These are phyloP conservation scores for Leccinum aurantiacum DNA, from an alignment of 768 basidiomycete genomes.

Conservation along the genomic window DNA sequence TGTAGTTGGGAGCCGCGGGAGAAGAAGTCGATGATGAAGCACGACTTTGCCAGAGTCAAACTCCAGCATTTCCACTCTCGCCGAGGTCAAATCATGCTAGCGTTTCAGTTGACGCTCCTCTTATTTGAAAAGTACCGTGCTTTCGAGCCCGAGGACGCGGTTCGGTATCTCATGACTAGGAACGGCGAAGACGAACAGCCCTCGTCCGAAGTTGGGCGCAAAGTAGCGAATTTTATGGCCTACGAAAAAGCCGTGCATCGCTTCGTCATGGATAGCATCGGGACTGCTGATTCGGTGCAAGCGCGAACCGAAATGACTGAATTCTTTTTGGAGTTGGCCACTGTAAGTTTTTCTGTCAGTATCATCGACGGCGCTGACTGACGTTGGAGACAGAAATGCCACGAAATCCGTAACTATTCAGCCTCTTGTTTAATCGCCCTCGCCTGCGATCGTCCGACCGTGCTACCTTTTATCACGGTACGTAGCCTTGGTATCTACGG, in stretches of 20 bases:
- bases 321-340: slow-evolving; percentile 48
- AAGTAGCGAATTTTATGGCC: slow-evolving; percentile 32
- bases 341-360: slow-evolving; percentile 29
- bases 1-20: slow-evolving; percentile 29
- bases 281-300: slow-evolving; percentile 21
- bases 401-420: slow-evolving; percentile 47
- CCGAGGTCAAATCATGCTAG: slow-evolving; percentile 43
- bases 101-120: slow-evolving; percentile 44
- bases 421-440: slow-evolving; percentile 41
- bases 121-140: slow-evolving; percentile 38
- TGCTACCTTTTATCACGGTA: slow-evolving; percentile 34
- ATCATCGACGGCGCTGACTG: neutral
- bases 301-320: slow-evolving; percentile 31
- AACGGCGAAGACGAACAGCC: slow-evolving; percentile 27
- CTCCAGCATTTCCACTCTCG: slow-evolving; percentile 37
- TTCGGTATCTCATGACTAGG: slow-evolving; percentile 39
- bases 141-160: slow-evolving; percentile 45
- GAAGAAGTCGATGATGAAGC: slow-evolving; percentile 30
- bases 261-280: slow-evolving; percentile 43
- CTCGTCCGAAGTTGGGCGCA: slow-evolving; percentile 31
- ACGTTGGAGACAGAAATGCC: slow-evolving; percentile 38
- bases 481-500: neutral
- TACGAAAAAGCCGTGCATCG: slow-evolving; percentile 39
- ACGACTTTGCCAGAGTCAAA: slow-evolving; percentile 28
- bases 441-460: slow-evolving; percentile 41